phyloP scores from a whole-genome alignment of 305 asterid genomes.

The Solanum aculeatissimum region DNA sequence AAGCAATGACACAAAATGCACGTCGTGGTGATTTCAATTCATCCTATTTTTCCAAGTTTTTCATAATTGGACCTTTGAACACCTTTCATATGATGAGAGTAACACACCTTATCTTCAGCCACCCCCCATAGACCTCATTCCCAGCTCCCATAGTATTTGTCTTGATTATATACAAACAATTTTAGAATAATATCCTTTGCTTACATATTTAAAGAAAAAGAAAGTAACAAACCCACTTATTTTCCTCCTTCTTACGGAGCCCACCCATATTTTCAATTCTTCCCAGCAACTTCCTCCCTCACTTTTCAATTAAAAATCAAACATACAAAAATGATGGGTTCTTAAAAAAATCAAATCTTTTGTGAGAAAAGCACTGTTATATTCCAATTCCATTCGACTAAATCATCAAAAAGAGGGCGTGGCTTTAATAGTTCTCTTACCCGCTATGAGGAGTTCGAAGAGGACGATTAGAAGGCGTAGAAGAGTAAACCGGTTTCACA shows the following conservation, averaged over 20 bases:
- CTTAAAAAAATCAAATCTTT: neutral
- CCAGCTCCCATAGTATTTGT: neutral
- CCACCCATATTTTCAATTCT: neutral
- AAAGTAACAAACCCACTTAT: neutral
- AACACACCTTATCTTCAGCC: no score
- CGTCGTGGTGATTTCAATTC: no score
- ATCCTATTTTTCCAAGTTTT: no score
- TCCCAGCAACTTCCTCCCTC: neutral
- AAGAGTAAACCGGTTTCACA: constrained; percentile 44
- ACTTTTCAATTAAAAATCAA: neutral
- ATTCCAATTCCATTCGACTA: neutral
- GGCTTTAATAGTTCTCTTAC: constrained; percentile 15
- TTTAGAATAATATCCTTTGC: neutral
- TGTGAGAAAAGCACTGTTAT: neutral
- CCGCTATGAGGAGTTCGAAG: constrained; percentile 97
- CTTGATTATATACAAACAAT: neutral
- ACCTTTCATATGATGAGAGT: no score
- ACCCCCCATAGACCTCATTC: neutral
- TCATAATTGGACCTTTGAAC: no score
- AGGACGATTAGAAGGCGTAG: constrained; percentile 69
- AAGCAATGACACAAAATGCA: no score
- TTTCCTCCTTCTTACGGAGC: neutral
- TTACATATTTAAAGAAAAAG: neutral
- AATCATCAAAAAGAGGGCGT: neutral
- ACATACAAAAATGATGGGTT: neutral